These are phyloP conservation scores for Mytilinidion resinicola DNA, from an alignment of 495 filamentous ascomycete species.

Conservation along the genomic window DNA sequence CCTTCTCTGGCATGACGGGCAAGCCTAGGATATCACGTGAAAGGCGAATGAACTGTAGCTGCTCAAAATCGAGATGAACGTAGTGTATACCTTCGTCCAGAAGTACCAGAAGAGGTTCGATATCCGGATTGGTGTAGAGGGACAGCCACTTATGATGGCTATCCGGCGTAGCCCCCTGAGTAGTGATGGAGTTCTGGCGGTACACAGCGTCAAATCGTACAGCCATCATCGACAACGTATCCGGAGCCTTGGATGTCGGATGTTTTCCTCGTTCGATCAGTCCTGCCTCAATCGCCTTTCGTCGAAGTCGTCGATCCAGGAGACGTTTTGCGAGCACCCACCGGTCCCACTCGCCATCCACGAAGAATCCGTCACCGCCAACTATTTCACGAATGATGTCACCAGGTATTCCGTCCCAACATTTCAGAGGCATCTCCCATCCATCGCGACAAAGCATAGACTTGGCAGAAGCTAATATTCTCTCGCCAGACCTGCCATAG, in stretches of 20 bases:
- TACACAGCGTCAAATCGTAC: slow-evolving; percentile 46
- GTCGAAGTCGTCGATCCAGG: slow-evolving; percentile 46
- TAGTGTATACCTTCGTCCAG: slow-evolving; percentile 57
- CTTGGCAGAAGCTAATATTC: slow-evolving; percentile 50
- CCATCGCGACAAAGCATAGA: slow-evolving; percentile 56
- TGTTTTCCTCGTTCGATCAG: slow-evolving; percentile 35
- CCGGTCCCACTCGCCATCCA: slow-evolving; percentile 52
- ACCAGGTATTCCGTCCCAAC: slow-evolving; percentile 54
- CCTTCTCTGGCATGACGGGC: slow-evolving; percentile 47
- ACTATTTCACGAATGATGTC: slow-evolving; percentile 53
- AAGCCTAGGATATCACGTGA: slow-evolving; percentile 49
- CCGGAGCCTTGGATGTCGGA: slow-evolving; percentile 34
- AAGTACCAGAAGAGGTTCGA: slow-evolving; percentile 51
- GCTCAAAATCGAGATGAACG: slow-evolving; percentile 55
- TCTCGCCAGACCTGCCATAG: slow-evolving; percentile 51
- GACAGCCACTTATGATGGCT: slow-evolving; percentile 40
- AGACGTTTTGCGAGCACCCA: slow-evolving; percentile 52
- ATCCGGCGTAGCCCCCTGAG: slow-evolving; percentile 35
- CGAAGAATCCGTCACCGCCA: slow-evolving; percentile 56
- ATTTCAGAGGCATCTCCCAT: slow-evolving; percentile 51
- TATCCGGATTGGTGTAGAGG: slow-evolving; percentile 46
- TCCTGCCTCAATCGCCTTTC: slow-evolving; percentile 40
- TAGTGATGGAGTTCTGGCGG: slow-evolving; percentile 35
- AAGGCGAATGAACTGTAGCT: slow-evolving; percentile 48
- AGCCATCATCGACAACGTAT: slow-evolving; percentile 39